Base-by-base conservation (phyloP, 345 rosid genomes). In the Lumnitzera racemosa region DNA sequence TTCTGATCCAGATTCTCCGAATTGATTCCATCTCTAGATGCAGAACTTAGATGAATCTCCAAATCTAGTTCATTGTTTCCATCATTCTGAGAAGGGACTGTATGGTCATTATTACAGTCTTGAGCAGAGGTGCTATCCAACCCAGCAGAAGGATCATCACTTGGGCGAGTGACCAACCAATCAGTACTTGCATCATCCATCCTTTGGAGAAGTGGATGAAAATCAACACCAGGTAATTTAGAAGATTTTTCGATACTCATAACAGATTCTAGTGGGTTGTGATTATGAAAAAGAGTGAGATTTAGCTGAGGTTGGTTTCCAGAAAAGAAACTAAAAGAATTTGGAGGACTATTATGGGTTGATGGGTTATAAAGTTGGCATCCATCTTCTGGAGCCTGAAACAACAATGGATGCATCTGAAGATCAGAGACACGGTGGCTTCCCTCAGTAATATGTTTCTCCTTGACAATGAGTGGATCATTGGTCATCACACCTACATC, bases 401-500 rank as follows among this genome's bases (percentile, higher is more conserved):
- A 88, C 71, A 94, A 63, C 68, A 94, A 75, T 36, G 97, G 97
- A 83, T 94, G 99, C 95, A 94, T 78, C 76, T 81, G 91, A 65
- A 83, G 83, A 69, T 80, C 88, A 3, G 84, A 76, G 67, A 71
- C 72, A 50, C 46, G 53, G 61, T 67, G 76, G 49, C 72, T 81
- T 58, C 79, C 78, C 48, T 76, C 85, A 62, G 57, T 70, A 70
- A 53, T 57, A 74, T 70, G 41, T 64, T 66, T 74, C 70, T 80
- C 84, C 78, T 76, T 74, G 55, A 59, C 64, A 67, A 69, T 67
- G n/a, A 67, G 56, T 36, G 80, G 66, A 60, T 81, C 81, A 69
- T 73, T 36, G 10, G 43, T 36, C 5, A 9, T 36, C 7, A 36
- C 43, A 36, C 43, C 43, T 36, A 36, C 7, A 36, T 36, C 11